Conservation (phyloP, 768 basidiomycete genomes). For the Mycena sanguinolenta region DNA sequence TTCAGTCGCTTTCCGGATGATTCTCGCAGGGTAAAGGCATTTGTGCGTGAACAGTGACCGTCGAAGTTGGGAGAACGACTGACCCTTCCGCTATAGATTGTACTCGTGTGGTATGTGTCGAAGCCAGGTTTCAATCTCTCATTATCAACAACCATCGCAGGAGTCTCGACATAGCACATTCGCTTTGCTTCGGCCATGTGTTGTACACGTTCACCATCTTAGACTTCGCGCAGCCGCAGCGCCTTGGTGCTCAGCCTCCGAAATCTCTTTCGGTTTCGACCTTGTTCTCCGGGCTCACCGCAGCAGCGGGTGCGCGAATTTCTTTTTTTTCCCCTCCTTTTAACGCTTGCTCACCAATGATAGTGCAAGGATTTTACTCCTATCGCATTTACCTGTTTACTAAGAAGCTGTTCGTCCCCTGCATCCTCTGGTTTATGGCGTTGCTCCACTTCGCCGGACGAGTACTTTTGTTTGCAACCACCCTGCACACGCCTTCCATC, state of each 20-base stretch:
- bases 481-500: background rate
- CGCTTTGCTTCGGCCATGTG: background rate
- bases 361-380: constrained; percentile 8
- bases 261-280: background rate
- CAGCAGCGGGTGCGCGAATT: background rate
- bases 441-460: background rate
- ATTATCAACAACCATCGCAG: background rate
- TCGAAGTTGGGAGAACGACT: no score
- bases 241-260: background rate
- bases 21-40: no score
- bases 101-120: no score
- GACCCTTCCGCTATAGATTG: no score
- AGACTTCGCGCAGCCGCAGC: constrained; percentile 9
- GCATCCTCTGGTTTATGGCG: background rate
- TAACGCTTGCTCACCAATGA: background rate
- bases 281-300: constrained; percentile 1
- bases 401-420: background rate
- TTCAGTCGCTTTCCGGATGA: no score
- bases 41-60: no score
- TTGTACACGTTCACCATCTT: background rate
- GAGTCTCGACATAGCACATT: background rate
- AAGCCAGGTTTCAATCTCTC: no score
- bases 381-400: background rate
- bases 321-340: background rate
- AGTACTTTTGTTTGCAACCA: background rate